A percentile compares a stretch with the other conserved stretches of the same genome.
Evolutionary conservation across 2,329 filamentous ascomycete species (phyloP).

Genomic region (Aspergillus bombycis): DNA sequence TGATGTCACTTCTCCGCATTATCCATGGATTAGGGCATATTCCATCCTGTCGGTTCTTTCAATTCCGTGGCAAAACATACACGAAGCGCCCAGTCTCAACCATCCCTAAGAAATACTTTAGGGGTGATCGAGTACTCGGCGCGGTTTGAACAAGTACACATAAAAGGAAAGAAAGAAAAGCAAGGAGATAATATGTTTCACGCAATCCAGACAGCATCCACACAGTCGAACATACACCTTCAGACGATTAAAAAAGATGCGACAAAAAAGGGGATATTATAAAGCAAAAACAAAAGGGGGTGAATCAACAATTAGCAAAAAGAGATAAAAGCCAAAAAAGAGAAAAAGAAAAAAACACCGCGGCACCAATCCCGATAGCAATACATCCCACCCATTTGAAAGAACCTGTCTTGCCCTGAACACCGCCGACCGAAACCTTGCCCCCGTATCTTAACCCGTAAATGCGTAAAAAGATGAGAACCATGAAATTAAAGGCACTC

Average conservation of each 20-base stretch:
- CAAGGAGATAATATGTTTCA: neutral
- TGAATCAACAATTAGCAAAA: conserved; percentile 1
- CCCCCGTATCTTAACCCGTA: conserved; percentile 24
- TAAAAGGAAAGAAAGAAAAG: neutral
- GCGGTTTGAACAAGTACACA: neutral
- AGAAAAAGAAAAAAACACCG: conserved; percentile 18
- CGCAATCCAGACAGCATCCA: neutral
- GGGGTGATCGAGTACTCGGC: neutral
- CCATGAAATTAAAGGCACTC: neutral
- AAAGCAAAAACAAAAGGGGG: neutral
- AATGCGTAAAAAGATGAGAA: conserved; percentile 18
- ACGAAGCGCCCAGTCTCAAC: neutral
- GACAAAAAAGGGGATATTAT: neutral
- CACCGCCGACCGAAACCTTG: conserved; percentile 31
- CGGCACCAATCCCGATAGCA: conserved; percentile 35
- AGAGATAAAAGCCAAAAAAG: conserved; percentile 14
- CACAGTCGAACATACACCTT: neutral
- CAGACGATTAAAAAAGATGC: neutral
- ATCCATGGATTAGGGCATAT: neutral
- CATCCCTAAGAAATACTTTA: neutral
- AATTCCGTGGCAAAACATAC: neutral
- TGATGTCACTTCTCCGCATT: neutral
- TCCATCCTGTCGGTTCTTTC: neutral
- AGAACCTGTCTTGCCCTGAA: conserved; percentile 24
- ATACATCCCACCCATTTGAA: conserved; percentile 27